A percentile compares a stretch with the other conserved stretches of the same genome.
These are phyloP conservation scores for Phylloporus arenicola DNA, from an alignment of 768 basidiomycete genomes.

Conservation along the genomic window DNA sequence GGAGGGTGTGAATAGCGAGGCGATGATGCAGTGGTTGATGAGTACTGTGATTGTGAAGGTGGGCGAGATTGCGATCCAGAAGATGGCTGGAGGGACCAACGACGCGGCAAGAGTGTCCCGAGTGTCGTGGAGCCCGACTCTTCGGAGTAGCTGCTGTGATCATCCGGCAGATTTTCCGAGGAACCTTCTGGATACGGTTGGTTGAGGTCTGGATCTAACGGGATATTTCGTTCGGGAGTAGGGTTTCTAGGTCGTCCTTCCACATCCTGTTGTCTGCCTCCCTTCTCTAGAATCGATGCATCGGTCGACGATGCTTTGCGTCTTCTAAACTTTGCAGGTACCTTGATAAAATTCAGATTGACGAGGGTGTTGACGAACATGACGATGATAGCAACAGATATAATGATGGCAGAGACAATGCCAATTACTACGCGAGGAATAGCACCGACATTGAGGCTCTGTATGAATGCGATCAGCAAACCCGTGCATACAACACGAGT, in stretches of 20 bases:
- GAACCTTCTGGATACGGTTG: conserved; percentile 42
- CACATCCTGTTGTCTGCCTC: conserved; percentile 15
- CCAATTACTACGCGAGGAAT: conserved; percentile 84
- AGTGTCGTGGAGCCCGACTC: conserved; percentile 33
- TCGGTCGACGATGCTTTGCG: conserved; percentile 8
- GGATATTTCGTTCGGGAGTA: conserved; percentile 44
- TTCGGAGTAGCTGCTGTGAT: conserved; percentile 27
- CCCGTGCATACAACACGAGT: conserved; percentile 66
- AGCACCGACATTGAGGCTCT: conserved; percentile 54
- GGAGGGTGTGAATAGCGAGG: conserved; percentile 29
- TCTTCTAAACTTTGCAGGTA: conserved; percentile 17
- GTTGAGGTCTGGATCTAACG: conserved; percentile 37
- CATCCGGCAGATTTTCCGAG: conserved; percentile 19
- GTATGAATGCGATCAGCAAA: conserved; percentile 72
- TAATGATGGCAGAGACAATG: conserved; percentile 64
- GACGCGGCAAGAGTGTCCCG: conserved; percentile 30
- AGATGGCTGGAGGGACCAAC: conserved; percentile 31
- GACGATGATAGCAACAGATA: conserved; percentile 63
- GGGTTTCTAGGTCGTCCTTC: conserved; percentile 44
- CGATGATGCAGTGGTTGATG: conserved; percentile 25
- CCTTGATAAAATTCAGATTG: conserved; percentile 38
- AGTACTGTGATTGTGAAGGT: conserved; percentile 30
- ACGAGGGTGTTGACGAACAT: conserved; percentile 62
- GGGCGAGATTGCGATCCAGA: conserved; percentile 26
- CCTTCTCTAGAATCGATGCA: conserved; percentile 27